Base-by-base conservation (phyloP, 208 protist genomes). In the Wallacemonas sp. region DNA sequence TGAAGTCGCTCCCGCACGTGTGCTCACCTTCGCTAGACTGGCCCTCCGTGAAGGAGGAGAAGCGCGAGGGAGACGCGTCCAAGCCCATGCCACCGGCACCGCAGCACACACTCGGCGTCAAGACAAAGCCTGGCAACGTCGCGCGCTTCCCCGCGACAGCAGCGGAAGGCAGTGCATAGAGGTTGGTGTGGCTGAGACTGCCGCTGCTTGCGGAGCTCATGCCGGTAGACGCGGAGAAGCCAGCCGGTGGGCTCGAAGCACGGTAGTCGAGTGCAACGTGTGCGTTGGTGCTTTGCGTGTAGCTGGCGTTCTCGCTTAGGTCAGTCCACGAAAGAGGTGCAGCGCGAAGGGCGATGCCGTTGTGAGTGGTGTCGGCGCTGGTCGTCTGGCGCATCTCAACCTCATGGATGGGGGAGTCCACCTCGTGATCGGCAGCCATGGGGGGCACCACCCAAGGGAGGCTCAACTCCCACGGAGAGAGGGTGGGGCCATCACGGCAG, bases 41-140 rank as follows among this genome's bases (percentile, higher is more conserved):
- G 46, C 55, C 68, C 63, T 32, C 63, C 41, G 34, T 70, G 24
- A 42, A 64, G 41, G 30, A 66, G 12, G 44, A 59, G 32, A 27
- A 76, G 44, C 41, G 69, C 3, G 22, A 69, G 26, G 63, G 48
- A 21, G 36, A 48, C 39, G 57, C 33, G 48, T 27, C 27, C 17
- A 29, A 4, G 22, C n/a, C 36, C 36, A 33, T 32, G 17, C 30
- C 32, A 32, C 22, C 19, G 29, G 38, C 44, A 48, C 3, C 33
- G 24, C 38, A 19, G 30, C 8, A 37, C 42, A 22, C n/a, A 6
- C 24, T 19, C 22, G 32, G 45, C 45, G 45, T 33, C 45, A 53
- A 4, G 8, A 53, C 22, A n/a, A 53, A n/a, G 26, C 22, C n/a
- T 17, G 50, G 5, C 15, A 41, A 17, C 4, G 17, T 13, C 8